Conservation (phyloP, 768 basidiomycete genomes). For the Kwoniella dejecticola region DNA sequence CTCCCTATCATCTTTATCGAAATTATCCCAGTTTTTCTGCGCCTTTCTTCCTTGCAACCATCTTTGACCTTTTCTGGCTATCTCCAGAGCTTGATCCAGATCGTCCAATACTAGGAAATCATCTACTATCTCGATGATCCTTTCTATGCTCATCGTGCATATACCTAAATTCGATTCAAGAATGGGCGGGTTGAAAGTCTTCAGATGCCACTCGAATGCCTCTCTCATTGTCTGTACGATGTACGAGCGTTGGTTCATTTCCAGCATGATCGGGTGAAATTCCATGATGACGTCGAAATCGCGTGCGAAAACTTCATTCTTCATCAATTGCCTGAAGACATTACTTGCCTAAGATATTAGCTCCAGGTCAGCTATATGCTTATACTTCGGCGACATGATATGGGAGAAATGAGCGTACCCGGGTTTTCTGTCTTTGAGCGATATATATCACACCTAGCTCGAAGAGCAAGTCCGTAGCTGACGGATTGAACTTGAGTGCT, state of each 20-base stretch:
- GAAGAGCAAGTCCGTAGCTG: slow-evolving; percentile 83
- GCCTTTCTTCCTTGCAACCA: slow-evolving; percentile 86
- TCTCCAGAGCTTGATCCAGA: slow-evolving; percentile 67
- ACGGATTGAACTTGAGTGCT: slow-evolving; percentile 72
- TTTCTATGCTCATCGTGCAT: slow-evolving; percentile 42
- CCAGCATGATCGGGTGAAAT: slow-evolving; percentile 73
- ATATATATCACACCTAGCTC: slow-evolving; percentile 81
- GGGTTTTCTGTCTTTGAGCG: slow-evolving; percentile 69
- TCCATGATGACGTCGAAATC: slow-evolving; percentile 77
- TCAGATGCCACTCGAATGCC: slow-evolving; percentile 72
- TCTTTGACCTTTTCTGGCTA: slow-evolving; percentile 73
- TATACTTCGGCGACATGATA: background rate
- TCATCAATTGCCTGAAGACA: slow-evolving; percentile 71
- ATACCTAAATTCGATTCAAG: background rate
- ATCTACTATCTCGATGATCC: slow-evolving; percentile 79
- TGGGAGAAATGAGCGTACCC: slow-evolving; percentile 58
- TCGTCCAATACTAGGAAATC: slow-evolving; percentile 72
- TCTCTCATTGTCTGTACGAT: slow-evolving; percentile 71
- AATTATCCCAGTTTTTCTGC: slow-evolving; percentile 76
- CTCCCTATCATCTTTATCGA: slow-evolving; percentile 79
- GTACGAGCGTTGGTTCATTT: slow-evolving; percentile 67
- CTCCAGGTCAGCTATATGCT: slow-evolving; percentile 5
- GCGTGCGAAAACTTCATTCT: slow-evolving; percentile 64
- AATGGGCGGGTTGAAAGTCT: slow-evolving; percentile 58
- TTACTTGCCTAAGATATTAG: slow-evolving; percentile 62